Conservation (phyloP, 2,329 filamentous ascomycete genomes). For the Sporothrix phasma region DNA sequence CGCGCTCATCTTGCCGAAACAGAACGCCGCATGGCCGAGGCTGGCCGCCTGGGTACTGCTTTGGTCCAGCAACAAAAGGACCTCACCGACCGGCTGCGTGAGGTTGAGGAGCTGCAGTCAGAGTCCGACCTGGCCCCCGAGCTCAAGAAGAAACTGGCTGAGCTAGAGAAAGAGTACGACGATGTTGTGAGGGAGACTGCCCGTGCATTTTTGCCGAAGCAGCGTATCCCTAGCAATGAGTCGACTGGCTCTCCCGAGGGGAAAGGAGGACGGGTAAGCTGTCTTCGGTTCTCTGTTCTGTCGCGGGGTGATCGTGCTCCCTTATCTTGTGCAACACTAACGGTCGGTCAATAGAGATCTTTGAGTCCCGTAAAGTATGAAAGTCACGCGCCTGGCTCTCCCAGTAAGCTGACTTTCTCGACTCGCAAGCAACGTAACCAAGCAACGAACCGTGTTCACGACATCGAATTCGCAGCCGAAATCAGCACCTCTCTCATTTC, state of each 20-base stretch:
- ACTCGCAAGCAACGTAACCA: conserved; percentile 87
- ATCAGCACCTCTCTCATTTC: conserved; percentile 89
- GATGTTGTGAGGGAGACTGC: conserved; percentile 86
- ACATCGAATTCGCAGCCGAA: conserved; percentile 97
- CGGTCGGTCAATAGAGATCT: conserved; percentile 43
- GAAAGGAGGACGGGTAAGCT: conserved; percentile 44
- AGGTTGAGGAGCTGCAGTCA: conserved; percentile 68
- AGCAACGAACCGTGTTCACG: conserved; percentile 76
- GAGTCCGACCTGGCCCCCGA: conserved; percentile 75
- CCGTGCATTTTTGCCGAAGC: conserved; percentile 76
- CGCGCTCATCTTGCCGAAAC: conserved; percentile 90
- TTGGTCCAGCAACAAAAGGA: conserved; percentile 81
- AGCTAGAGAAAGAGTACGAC: conserved; percentile 91
- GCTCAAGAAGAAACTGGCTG: conserved; percentile 68
- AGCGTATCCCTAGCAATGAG: conserved; percentile 65
- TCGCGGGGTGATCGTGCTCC: too few relatives aligned
- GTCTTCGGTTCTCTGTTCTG: too few relatives aligned
- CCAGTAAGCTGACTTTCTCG: conserved; percentile 78
- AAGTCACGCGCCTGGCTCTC: conserved; percentile 73
- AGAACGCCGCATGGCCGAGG: conserved; percentile 81
- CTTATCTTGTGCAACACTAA: background rate
- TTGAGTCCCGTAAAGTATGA: conserved; percentile 71
- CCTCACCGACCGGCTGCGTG: conserved; percentile 68
- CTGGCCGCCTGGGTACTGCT: conserved; percentile 77
- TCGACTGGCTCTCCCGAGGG: conserved; percentile 42